Percentiles rank a stretch among this genome's conserved stretches.
These are phyloP conservation scores for Talaromyces sp. DNA, from an alignment of 2,329 filamentous ascomycete genomes.

Conservation along the genomic window DNA sequence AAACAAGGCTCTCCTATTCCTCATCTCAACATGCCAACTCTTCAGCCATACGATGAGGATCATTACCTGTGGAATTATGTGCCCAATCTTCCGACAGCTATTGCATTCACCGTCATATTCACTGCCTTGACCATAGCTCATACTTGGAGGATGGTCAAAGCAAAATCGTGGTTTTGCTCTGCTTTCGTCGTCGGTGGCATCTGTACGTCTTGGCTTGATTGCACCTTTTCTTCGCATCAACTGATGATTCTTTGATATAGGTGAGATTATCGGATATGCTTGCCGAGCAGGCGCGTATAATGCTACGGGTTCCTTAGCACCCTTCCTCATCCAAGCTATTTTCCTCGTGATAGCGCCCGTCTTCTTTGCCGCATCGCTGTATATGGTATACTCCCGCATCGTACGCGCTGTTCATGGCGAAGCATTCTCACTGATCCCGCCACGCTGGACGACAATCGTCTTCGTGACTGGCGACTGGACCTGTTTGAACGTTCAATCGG, in stretches of 20 bases:
- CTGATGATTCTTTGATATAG: neutral
- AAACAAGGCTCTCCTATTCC: neutral
- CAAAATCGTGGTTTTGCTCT: conserved; percentile 10
- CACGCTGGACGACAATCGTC: conserved; percentile 6
- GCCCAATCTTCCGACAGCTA: conserved; percentile 9
- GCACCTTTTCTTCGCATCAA: neutral
- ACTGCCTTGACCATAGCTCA: neutral
- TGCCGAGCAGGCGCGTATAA: conserved; percentile 9
- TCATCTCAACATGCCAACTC: conserved; percentile 5
- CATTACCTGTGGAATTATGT: conserved; percentile 15
- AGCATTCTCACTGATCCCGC: conserved; percentile 1
- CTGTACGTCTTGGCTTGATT: conserved; percentile 1
- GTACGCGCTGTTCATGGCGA: conserved; percentile 2
- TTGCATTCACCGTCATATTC: neutral
- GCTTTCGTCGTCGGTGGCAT: conserved; percentile 14
- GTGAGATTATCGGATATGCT: conserved; percentile 14
- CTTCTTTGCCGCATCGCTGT: conserved; percentile 14
- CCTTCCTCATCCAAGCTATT: conserved; percentile 13
- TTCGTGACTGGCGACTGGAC: conserved; percentile 12
- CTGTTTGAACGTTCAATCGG: conserved; percentile 10
- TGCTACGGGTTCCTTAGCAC: conserved; percentile 3
- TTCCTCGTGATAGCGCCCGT: conserved; percentile 15
- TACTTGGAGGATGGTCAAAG: neutral
- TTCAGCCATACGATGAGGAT: neutral
- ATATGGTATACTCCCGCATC: conserved; percentile 13